Evolutionary conservation across 768 basidiomycete species (phyloP).

Genomic region (Tricholomella constricta): DNA sequence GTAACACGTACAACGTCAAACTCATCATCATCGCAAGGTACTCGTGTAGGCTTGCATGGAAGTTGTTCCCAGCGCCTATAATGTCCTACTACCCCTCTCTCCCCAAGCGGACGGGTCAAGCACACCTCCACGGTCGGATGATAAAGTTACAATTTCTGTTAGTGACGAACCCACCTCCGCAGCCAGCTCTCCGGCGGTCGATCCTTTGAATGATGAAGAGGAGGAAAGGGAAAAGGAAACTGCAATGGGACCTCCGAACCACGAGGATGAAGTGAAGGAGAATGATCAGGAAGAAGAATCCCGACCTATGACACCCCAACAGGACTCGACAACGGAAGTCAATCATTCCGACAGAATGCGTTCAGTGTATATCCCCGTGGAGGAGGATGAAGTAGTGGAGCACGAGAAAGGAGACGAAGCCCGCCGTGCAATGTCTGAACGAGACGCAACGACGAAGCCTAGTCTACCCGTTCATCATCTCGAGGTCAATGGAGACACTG

Average conservation of each 20-base stretch:
- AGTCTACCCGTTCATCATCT: slow-evolving; percentile 1
- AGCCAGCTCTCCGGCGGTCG: not conserved
- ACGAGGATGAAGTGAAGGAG: not conserved
- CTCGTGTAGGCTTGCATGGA: slow-evolving; percentile 20
- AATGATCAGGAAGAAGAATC: slow-evolving; percentile 1
- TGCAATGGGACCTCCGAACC: not conserved
- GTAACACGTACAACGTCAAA: slow-evolving; percentile 10
- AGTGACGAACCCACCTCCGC: slow-evolving; percentile 9
- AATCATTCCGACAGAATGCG: not conserved
- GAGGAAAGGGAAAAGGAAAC: slow-evolving; percentile 1
- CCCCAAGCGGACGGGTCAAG: slow-evolving; percentile 14
- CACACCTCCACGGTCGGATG: not conserved
- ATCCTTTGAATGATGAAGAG: not conserved
- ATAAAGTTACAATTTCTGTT: slow-evolving; percentile 1
- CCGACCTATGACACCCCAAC: not conserved
- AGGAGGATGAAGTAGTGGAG: not conserved
- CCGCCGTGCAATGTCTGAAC: not conserved
- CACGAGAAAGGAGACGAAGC: slow-evolving; percentile 1
- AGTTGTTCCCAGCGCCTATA: slow-evolving; percentile 19
- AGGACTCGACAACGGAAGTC: not conserved
- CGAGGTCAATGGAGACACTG: not conserved
- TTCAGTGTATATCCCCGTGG: not conserved
- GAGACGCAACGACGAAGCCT: not conserved
- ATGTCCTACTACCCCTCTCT: slow-evolving; percentile 26
- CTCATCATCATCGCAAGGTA: slow-evolving; percentile 12